Base-by-base conservation (phyloP, 805 yeast species). In the Candida morakotiae region DNA sequence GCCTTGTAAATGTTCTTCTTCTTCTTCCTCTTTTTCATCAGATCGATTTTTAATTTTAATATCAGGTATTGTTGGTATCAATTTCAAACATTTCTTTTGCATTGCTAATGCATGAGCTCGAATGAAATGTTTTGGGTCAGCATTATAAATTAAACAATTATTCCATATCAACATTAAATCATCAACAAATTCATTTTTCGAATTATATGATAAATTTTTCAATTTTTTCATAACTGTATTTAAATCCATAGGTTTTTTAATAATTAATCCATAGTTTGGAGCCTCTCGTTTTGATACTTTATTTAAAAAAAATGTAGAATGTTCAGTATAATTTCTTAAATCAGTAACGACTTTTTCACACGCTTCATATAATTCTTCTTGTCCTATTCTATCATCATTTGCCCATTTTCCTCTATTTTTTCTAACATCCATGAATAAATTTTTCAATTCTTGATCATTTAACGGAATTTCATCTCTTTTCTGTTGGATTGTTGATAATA, bases 391-490 rank as follows among this genome's bases (percentile, higher is more conserved):
- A 40, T 89, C 95, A 54, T 93, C 97, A 40, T 86, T 86, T 7
- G 97, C 94, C 99, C 98, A 93, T 61, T 93, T 93, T 0, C 98
- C 94, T 41, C 98, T 69, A 54, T 89, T 91, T 51, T 89, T 93
- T 34, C 97, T 73, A 8, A 93, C 98, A 54, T 93, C 98, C 73
- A 86, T 76, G 37, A 93, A 82, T 44, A 93, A 67, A 42, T 83
- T 83, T 42, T 91, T 77, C 39, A 93, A 73, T 55, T 93, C 98
- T 39, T 76, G 68, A 52, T 91, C 98, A 9, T 87, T 79, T 22
- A 93, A 67, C 14, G 71, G 69, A 39, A 91, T 65, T 42, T 77
- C 75, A n/a, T 87, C 86, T 49, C 96, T 76, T 41, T 83, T 79
- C 18, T 75, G 77, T 45, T 87, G 96, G 38, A 93, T 87, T 2